These are phyloP conservation scores for Mycena maculata DNA, from an alignment of 768 basidiomycete species.

Conservation along the genomic window DNA sequence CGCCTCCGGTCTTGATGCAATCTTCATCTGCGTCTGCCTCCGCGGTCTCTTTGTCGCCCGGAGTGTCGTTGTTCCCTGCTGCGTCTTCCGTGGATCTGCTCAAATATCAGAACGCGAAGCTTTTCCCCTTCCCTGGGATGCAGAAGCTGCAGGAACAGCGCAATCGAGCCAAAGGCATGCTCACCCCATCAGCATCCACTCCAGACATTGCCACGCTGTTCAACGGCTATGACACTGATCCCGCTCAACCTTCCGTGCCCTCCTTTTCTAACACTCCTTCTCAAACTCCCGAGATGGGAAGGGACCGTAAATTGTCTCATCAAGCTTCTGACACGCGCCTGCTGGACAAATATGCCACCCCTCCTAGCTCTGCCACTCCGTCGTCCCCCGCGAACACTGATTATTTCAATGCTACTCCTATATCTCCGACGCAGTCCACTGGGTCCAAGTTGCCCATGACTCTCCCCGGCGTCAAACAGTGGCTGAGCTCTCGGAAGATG, in stretches of 20 bases:
- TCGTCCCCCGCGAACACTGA: constrained; percentile 64
- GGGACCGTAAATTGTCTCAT: constrained; percentile 74
- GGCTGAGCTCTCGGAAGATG: constrained; percentile 75
- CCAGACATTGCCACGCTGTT: constrained; percentile 58
- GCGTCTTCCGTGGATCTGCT: constrained; percentile 76
- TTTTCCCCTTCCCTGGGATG: constrained; percentile 93
- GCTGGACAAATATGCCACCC: constrained; percentile 62
- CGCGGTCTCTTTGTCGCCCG: constrained; percentile 70
- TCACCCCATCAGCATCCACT: constrained; percentile 56
- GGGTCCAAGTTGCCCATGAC: constrained; percentile 74
- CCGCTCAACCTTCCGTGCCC: constrained; percentile 52
- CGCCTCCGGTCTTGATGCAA: constrained; percentile 59
- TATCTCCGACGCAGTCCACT: constrained; percentile 52
- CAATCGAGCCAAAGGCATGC: constrained; percentile 65
- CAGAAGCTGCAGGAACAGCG: constrained; percentile 81
- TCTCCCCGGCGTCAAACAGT: constrained; percentile 82
- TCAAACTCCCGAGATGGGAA: constrained; percentile 60
- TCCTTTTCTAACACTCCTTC: constrained; percentile 64
- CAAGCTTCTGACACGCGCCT: constrained; percentile 78
- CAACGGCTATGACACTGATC: constrained; percentile 61
- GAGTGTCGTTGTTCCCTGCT: constrained; percentile 83
- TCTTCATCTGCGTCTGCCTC: constrained; percentile 82
- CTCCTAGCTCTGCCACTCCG: constrained; percentile 53
- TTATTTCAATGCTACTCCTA: constrained; percentile 55
- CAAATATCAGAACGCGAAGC: constrained; percentile 82